These are phyloP conservation scores for Mentha longifolia DNA, from an alignment of 257 asterid species.

Conservation along the genomic window DNA sequence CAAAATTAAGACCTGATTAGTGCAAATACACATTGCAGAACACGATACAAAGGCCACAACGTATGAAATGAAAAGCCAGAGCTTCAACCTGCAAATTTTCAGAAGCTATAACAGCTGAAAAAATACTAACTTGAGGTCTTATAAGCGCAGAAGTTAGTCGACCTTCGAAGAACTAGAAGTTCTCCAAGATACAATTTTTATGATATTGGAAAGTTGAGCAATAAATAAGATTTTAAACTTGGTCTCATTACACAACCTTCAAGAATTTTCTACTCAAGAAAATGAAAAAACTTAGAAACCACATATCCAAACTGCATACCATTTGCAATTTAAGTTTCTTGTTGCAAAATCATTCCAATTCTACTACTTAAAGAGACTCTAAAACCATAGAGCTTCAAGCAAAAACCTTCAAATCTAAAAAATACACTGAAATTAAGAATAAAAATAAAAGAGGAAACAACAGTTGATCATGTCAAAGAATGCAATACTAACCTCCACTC, in stretches of 20 bases:
- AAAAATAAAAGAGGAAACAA: background rate
- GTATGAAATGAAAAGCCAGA: slow-evolving; percentile 96
- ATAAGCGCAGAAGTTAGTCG: background rate
- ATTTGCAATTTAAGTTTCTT: background rate
- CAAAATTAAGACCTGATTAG: slow-evolving; percentile 58
- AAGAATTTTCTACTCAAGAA: background rate
- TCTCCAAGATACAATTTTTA: background rate
- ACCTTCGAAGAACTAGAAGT: background rate
- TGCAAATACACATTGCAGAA: slow-evolving; percentile 83
- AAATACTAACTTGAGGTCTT: background rate
- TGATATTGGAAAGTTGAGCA: too few species aligned
- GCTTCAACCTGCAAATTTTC: slow-evolving; percentile 69
- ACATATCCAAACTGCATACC: background rate
- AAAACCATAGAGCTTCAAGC: too few species aligned
- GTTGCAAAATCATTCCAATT: background rate
- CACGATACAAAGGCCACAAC: slow-evolving; percentile 86
- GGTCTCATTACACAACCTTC: background rate
- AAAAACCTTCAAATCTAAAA: background rate
- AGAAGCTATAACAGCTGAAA: background rate
- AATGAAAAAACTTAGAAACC: background rate
- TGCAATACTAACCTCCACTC: slow-evolving; percentile 73
- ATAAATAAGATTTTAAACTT: background rate
- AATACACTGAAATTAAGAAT: background rate
- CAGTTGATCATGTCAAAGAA: background rate
- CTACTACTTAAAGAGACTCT: background rate